Conservation (phyloP, 2,329 filamentous ascomycete genomes). For the Colletotrichum sp. region DNA sequence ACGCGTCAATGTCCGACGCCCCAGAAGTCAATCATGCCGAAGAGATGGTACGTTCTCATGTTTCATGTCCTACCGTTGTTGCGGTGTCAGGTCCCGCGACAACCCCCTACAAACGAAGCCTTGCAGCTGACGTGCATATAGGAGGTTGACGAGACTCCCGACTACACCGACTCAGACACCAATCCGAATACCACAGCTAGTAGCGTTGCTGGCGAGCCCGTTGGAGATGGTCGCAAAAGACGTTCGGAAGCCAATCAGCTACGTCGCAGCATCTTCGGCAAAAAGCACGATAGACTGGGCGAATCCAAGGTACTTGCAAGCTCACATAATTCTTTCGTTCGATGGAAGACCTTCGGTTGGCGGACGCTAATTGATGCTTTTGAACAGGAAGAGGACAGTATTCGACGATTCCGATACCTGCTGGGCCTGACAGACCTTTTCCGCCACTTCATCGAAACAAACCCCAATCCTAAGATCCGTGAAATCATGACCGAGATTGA, state of each 20-base stretch:
- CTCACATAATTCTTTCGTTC: not conserved
- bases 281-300: conserved; percentile 90
- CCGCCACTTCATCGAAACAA: conserved; percentile 98
- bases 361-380: not conserved
- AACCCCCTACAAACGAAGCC: not conserved
- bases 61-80: not conserved
- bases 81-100: not conserved
- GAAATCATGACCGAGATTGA: conserved; percentile 96
- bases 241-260: conserved; percentile 88
- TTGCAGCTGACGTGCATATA: conserved; percentile 26
- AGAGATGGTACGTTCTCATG: conserved; percentile 52
- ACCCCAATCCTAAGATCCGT: conserved; percentile 92
- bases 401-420: conserved; percentile 92
- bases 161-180: conserved; percentile 71
- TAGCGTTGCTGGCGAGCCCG: conserved; percentile 80
- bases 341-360: not conserved
- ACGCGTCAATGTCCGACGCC: conserved; percentile 69
- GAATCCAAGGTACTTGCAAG: conserved; percentile 77
- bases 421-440: conserved; percentile 95
- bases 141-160: conserved; percentile 70
- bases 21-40: conserved; percentile 51
- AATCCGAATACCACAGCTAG: conserved; percentile 77
- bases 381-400: conserved; percentile 88
- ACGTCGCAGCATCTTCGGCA: conserved; percentile 90
- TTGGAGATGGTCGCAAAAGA: conserved; percentile 80